Percentiles rank a stretch among this genome's conserved stretches.
phyloP scores from a whole-genome alignment of 345 rosid genomes.

The Eucalyptus virginea region DNA sequence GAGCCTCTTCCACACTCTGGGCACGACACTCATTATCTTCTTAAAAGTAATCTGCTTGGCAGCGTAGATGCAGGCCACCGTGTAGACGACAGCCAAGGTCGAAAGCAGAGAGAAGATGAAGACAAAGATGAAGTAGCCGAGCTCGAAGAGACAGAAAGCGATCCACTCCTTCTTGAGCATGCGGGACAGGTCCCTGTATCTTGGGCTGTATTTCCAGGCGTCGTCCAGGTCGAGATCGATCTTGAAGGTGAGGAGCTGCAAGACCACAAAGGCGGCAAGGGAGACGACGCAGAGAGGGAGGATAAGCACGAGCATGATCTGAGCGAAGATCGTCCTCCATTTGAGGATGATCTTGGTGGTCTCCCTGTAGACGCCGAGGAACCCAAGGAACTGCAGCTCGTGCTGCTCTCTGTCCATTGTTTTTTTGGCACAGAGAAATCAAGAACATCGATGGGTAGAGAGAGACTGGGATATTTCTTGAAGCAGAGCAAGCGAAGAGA shows the following conservation, averaged over 20 bases:
- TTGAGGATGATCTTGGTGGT: conserved; percentile 29
- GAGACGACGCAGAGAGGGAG: conserved; percentile 33
- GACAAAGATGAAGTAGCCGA: conserved; percentile 9
- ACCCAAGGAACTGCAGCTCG: conserved; percentile 29
- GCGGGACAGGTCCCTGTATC: too few species aligned
- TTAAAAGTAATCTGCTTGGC: conserved; percentile 11
- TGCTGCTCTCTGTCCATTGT: conserved; percentile 40
- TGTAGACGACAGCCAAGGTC: conserved; percentile 25
- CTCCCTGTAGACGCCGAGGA: conserved; percentile 21
- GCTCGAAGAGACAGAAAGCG: conserved; percentile 8
- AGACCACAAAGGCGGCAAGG: conserved; percentile 11
- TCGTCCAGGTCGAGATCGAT: background rate
- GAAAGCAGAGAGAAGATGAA: conserved; percentile 31
- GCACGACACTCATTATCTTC: conserved; percentile 20
- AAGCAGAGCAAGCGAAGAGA: background rate
- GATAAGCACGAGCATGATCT: conserved; percentile 26
- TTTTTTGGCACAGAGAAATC: background rate
- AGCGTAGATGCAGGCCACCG: conserved; percentile 28
- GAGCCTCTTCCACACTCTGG: conserved; percentile 33
- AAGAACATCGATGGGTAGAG: background rate
- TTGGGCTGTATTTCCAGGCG: background rate
- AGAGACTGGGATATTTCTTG: background rate
- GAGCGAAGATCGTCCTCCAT: conserved; percentile 31
- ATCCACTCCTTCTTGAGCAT: conserved; percentile 6
- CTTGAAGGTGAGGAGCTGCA: conserved; percentile 6